These are phyloP conservation scores for Helicostylum pulchrum DNA, from an alignment of 192 early-diverging fungal genomes.

Conservation along the genomic window DNA sequence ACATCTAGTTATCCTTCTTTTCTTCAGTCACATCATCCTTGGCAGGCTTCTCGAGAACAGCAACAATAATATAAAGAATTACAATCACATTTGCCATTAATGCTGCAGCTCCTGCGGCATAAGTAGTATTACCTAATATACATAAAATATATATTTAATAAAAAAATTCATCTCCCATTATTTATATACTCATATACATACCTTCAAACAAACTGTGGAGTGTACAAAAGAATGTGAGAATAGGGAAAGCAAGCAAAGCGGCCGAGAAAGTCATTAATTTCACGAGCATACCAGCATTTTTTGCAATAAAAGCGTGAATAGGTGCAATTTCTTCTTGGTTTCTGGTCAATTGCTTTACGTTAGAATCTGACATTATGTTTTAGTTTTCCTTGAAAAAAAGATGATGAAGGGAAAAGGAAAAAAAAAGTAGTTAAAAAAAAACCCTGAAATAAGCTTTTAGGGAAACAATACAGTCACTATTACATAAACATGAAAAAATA, in stretches of 20 bases:
- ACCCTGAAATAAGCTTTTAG: background rate
- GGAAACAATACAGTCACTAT: slow-evolving; percentile 11
- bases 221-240: slow-evolving; percentile 38
- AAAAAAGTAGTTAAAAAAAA: background rate
- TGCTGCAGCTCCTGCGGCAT: slow-evolving; percentile 51
- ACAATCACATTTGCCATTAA: slow-evolving; percentile 48
- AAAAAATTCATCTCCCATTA: background rate
- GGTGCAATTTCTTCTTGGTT: too few relatives aligned
- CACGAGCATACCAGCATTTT: background rate
- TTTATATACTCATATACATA: slow-evolving; percentile 4
- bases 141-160: background rate
- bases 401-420: background rate
- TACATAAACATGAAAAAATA: background rate
- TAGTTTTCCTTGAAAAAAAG: too few relatives aligned
- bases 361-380: too few relatives aligned
- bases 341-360: too few relatives aligned
- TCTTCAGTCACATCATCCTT: slow-evolving; percentile 8
- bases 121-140: slow-evolving; percentile 46
- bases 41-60: slow-evolving; percentile 32
- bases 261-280: slow-evolving; percentile 44
- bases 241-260: slow-evolving; percentile 41
- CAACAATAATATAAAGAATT: slow-evolving; percentile 41
- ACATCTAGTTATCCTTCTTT: slow-evolving; percentile 4
- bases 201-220: slow-evolving; percentile 43
- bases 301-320: background rate